Evolutionary conservation across 306 rosid species (phyloP).

Genomic region (Hippophae rhamnoides): DNA sequence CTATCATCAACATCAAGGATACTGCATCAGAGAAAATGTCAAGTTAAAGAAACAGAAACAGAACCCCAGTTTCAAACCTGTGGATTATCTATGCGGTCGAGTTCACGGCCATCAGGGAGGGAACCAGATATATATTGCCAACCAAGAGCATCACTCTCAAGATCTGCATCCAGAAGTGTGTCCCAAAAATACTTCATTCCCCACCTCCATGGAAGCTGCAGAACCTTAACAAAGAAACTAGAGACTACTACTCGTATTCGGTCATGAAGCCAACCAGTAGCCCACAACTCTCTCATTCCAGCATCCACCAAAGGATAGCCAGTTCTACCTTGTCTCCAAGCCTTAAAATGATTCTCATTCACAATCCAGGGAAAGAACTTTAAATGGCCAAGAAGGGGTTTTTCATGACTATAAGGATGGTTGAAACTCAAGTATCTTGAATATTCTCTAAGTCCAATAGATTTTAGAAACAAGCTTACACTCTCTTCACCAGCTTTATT

Average conservation of each 20-base stretch:
- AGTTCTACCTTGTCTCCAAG: slow-evolving; percentile 97
- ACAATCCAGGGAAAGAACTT: slow-evolving; percentile 81
- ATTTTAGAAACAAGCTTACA: slow-evolving; percentile 74
- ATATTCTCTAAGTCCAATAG: slow-evolving; percentile 87
- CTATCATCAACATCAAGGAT: too few relatives aligned
- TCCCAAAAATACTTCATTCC: slow-evolving; percentile 99
- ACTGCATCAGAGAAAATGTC: too few relatives aligned
- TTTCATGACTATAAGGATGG: slow-evolving; percentile 72
- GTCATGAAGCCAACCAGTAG: slow-evolving; percentile 95
- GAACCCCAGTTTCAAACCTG: slow-evolving; percentile 44
- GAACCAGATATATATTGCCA: slow-evolving; percentile 95
- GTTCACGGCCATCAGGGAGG: slow-evolving; percentile 79
- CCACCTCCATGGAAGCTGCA: slow-evolving; percentile 99
- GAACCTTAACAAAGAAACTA: slow-evolving; percentile 88
- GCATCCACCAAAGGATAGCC: slow-evolving; percentile 98
- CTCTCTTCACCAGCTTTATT: slow-evolving; percentile 82
- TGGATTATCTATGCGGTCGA: slow-evolving; percentile 93
- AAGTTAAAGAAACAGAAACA: slow-evolving; percentile 13
- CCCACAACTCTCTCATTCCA: slow-evolving; percentile 98
- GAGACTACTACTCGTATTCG: slow-evolving; percentile 89
- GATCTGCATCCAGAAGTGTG: slow-evolving; percentile 94
- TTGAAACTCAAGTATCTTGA: slow-evolving; percentile 86
- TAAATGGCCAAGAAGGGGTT: slow-evolving; percentile 85
- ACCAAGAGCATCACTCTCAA: slow-evolving; percentile 92
- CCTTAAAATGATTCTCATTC: slow-evolving; percentile 63